These are phyloP conservation scores for Sonneratia caseolaris DNA, from an alignment of 345 rosid species.

Conservation along the genomic window DNA sequence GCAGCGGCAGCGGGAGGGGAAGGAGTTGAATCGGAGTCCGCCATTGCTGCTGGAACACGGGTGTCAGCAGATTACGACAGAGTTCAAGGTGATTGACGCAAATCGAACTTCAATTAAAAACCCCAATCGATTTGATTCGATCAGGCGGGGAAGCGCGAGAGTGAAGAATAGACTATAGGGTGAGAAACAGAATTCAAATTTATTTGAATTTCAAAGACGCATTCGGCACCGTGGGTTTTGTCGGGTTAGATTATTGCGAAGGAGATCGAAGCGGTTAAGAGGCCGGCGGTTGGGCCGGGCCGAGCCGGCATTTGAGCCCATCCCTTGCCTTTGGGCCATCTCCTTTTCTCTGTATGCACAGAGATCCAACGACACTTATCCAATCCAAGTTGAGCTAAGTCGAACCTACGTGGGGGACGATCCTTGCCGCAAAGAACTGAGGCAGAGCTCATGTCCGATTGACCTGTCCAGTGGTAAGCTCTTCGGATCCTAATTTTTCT, in stretches of 20 bases:
- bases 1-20: slow-evolving; percentile 36
- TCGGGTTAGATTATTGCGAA: not conserved
- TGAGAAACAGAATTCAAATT: not conserved
- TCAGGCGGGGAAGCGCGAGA: not conserved
- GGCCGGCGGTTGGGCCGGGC: not conserved
- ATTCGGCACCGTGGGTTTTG: not conserved
- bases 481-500: too few relatives aligned
- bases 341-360: too few relatives aligned
- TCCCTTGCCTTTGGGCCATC: too few relatives aligned
- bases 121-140: not conserved
- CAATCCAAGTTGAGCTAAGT: too few relatives aligned
- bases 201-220: not conserved
- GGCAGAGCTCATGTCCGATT: too few relatives aligned
- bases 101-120: not conserved
- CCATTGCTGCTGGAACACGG: slow-evolving; percentile 23
- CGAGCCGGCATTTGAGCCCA: too few relatives aligned
- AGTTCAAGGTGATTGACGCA: not conserved
- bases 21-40: slow-evolving; percentile 42
- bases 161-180: not conserved
- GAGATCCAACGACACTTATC: too few relatives aligned
- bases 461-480: too few relatives aligned
- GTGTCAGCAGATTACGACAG: not conserved
- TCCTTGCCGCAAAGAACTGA: too few relatives aligned
- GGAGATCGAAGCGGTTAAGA: not conserved
- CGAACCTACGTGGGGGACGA: too few relatives aligned